A percentile compares a stretch with the other conserved stretches of the same genome.
Evolutionary conservation across 164 flowering plant genomes (phyloP).

Genomic region (Aristolochia californica): DNA sequence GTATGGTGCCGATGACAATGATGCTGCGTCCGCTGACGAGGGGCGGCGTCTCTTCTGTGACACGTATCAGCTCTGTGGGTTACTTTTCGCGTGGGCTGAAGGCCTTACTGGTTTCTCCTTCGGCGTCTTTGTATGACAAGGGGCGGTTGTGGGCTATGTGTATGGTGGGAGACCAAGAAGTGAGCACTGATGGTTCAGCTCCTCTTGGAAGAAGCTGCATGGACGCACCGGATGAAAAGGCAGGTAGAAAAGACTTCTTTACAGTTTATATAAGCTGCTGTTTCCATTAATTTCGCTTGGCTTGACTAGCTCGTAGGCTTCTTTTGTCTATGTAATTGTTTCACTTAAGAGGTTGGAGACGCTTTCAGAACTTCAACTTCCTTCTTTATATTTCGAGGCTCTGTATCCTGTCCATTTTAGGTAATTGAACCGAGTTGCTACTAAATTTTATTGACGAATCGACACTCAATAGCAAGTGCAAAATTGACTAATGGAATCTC

Average conservation of each 20-base stretch:
- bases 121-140: slow-evolving; percentile 37
- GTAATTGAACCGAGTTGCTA: background rate
- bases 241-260: slow-evolving; percentile 26
- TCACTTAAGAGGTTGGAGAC: background rate
- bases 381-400: background rate
- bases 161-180: slow-evolving; percentile 43
- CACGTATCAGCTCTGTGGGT: slow-evolving; percentile 37
- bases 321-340: background rate
- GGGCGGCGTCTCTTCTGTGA: slow-evolving; percentile 25
- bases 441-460: no score
- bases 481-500: no score
- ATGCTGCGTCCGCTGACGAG: slow-evolving; percentile 45
- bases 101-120: slow-evolving; percentile 36
- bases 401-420: background rate
- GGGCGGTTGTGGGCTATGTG: slow-evolving; percentile 27
- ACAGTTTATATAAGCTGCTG: no score
- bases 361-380: background rate
- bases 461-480: no score
- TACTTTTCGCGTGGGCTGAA: slow-evolving; percentile 40
- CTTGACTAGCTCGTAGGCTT: background rate
- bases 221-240: slow-evolving; percentile 39
- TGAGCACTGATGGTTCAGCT: slow-evolving; percentile 24
- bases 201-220: slow-evolving; percentile 40
- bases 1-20: background rate
- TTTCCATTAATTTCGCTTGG: background rate